phyloP scores from a whole-genome alignment of 352 stramenopile species.

The Phytophthora tubulina region DNA sequence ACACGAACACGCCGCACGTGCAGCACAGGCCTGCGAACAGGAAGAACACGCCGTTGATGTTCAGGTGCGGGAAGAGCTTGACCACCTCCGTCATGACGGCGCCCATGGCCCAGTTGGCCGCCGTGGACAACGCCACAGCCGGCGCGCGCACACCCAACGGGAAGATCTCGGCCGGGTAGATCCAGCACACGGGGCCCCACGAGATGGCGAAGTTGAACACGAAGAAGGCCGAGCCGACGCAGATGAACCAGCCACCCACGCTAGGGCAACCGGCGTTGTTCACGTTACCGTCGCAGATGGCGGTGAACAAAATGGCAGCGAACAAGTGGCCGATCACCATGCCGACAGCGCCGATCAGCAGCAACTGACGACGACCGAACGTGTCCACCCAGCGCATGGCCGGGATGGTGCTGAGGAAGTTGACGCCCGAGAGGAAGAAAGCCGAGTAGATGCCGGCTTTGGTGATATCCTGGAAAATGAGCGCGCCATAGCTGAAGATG shows the following conservation, averaged over 20 bases:
- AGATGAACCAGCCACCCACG: constrained; percentile 48
- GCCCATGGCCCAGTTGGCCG: no score
- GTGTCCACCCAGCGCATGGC: constrained; percentile 53
- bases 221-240: constrained; percentile 47
- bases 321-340: constrained; percentile 58
- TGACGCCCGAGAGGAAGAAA: constrained; percentile 35
- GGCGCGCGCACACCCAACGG: no score
- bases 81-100: no score
- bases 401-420: constrained; percentile 48
- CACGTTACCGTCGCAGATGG: constrained; percentile 45
- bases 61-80: no score
- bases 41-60: no score
- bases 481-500: constrained; percentile 25
- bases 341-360: constrained; percentile 51
- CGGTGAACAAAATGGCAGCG: constrained; percentile 45
- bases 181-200: constrained; percentile 46
- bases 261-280: constrained; percentile 38
- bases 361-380: constrained; percentile 45
- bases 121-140: no score
- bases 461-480: constrained; percentile 26
- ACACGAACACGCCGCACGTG: no score
- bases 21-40: no score
- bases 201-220: constrained; percentile 56
- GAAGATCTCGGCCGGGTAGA: no score
- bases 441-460: constrained; percentile 17